Base-by-base conservation (phyloP, 1,139 yeast genomes). In the Yamadazyma membranifaciens region DNA sequence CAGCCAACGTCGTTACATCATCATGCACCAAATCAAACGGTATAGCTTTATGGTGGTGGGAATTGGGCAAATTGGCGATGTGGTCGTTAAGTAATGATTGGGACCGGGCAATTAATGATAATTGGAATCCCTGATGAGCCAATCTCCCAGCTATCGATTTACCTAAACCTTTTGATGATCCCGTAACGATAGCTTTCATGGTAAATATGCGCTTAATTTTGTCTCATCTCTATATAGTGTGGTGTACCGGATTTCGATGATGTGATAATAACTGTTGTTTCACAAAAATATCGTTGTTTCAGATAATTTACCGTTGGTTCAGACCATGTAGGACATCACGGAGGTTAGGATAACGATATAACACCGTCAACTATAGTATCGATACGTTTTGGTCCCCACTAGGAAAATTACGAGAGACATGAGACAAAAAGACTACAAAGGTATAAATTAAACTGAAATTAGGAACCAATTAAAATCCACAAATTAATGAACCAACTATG, bases 141-240 rank as follows among this genome's bases (percentile, higher is more conserved):
- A 91, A 65, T 39, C 58, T 61, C 31, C 62, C 54, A 0, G 92
- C 83, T 13, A 91, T 75, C 0, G 81, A 80, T 5, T 72, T 64
- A 0, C 98, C 98, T 24, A 91, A 69, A 0, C 98, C 98, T 49
- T 80, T 67, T 0, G 96, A 86, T 0, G 88, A 96, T 0, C 98
- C 98, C 0, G 97, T 89, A 1, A 91, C 63, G 4, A 84, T 50
- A 0, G 87, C 89, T 28, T 66, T 70, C 31, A 36, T 31, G 15
- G 15, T 7, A 20, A 20, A 20, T 20, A 6, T 20, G 5, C 24
- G 7, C 7, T 20, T 20, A 20, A 6, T 20, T 20, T 20, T 20
- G 24, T 20, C 24, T 20, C 24, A 20, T n/a, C n/a, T n/a, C 24
- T 6, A 20, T 20, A 5, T 20, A 20, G 24, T n/a, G n/a, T n/a